Percentiles rank a stretch among this genome's conserved stretches.
Evolutionary conservation across 306 rosid species (phyloP).

Genomic region (Sphenostylis stenocarpa): DNA sequence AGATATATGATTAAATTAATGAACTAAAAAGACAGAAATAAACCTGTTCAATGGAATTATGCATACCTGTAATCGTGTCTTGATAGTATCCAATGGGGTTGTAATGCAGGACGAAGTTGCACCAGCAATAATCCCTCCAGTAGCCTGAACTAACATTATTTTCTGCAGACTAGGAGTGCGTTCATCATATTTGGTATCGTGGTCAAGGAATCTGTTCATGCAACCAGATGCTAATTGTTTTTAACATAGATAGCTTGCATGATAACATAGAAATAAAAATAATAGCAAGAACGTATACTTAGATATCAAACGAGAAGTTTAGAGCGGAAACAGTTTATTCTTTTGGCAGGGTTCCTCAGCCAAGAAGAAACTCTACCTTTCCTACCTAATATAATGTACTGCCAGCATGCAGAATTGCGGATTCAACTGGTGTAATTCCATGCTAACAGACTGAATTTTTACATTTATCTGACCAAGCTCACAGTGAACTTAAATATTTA

Average conservation of each 20-base stretch:
- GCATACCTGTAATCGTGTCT: conserved; percentile 94
- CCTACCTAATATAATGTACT: conserved; percentile 12
- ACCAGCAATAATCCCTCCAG: conserved; percentile 86
- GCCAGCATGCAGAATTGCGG: conserved; percentile 8
- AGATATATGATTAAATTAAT: not conserved
- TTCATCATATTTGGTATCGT: conserved; percentile 41
- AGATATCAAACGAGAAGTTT: not conserved
- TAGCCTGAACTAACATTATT: conserved; percentile 75
- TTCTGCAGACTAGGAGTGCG: conserved; percentile 53
- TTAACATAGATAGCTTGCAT: not conserved
- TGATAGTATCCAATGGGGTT: conserved; percentile 92
- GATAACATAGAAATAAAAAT: conserved; percentile 13
- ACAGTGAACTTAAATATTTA: not conserved
- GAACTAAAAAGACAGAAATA: conserved; percentile 19
- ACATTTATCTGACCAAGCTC: conserved; percentile 24
- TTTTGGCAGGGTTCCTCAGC: conserved; percentile 23
- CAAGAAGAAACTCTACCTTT: not conserved
- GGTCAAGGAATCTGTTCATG: conserved; percentile 52
- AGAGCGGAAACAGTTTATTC: conserved; percentile 13
- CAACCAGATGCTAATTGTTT: conserved; percentile 23
- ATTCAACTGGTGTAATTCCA: conserved; percentile 22
- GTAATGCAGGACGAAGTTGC: conserved; percentile 89
- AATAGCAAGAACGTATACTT: not conserved
- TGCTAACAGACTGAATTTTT: not conserved
- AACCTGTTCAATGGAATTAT: not conserved